Base-by-base conservation (phyloP, 2,329 filamentous ascomycete genomes). In the Hymenoscyphus repandus region DNA sequence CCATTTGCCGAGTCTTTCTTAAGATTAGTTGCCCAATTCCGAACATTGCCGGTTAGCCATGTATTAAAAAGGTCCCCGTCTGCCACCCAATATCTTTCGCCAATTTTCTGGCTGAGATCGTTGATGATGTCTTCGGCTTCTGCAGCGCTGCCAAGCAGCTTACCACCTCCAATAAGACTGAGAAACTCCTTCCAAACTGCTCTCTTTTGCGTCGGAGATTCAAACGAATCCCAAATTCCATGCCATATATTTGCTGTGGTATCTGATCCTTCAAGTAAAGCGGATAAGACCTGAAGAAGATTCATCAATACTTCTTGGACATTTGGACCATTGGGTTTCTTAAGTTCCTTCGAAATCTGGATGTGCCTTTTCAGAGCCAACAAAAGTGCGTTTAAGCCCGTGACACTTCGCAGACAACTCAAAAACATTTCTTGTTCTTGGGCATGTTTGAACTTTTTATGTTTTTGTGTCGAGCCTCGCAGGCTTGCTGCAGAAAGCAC, bases 301-400 rank as follows among this genome's bases (percentile, higher is more conserved):
- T 74, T 70, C 33, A 51, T 49, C 6, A 72, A 46, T 31, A 67
- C 54, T 66, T 67, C 46, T 64, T 62, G 27, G 47, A 56, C 50
- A 63, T 64, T 58, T 62, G 64, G 13, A 51, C 64, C 50, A 59
- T 60, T 38, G 47, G 45, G 44, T 39, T 62, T 63, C 30, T 61
- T 65, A n/a, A 22, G 49, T 30, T 59, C 60, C 46, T 72, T 78
- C 11, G 70, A 70, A 54, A 79, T 74, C 43, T 75, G 73, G 6
- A 84, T 75, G 15, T 88, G 70, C 17, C 77, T 74, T 52, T 80
- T 82, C 30, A 95, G 70, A 47, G 85, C 81, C n/a, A 83, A 76
- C 9, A 90, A 66, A 27, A 91, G 65, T n/a, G 88, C 86, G 54
- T 90, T 92, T 31, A 96, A 68, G 0, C 90, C 91, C 2, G 85